Percentiles rank a stretch among this genome's conserved stretches.
These are phyloP conservation scores for Brassica napus DNA, from an alignment of 345 rosid genomes.

Conservation along the genomic window DNA sequence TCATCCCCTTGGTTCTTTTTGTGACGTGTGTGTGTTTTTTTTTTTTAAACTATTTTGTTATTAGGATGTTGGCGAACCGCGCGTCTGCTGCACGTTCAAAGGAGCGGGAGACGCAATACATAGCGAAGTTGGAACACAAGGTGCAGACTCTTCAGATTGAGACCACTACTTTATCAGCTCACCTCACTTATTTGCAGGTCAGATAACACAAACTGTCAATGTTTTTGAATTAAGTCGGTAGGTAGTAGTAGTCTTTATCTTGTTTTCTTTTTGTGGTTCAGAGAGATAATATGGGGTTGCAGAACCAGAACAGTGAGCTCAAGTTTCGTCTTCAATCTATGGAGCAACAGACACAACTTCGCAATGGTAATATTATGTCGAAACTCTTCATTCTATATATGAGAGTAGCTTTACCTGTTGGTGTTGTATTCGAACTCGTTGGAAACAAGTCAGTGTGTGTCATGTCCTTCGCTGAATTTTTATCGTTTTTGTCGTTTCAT, in stretches of 20 bases:
- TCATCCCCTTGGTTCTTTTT: not conserved
- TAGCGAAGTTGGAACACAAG: conserved; percentile 72
- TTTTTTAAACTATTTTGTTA: conserved; percentile 23
- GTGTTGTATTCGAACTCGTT: not conserved
- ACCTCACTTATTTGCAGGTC: conserved; percentile 76
- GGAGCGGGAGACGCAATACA: conserved; percentile 73
- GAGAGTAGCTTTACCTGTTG: not conserved
- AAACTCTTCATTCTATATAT: not conserved
- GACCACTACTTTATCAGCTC: conserved; percentile 77
- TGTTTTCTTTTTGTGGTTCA: conserved; percentile 14
- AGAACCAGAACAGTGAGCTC: conserved; percentile 55
- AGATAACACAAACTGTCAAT: not conserved
- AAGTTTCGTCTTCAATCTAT: conserved; percentile 63
- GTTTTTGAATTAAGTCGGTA: not conserved
- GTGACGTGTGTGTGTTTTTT: conserved; percentile 1
- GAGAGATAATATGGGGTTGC: conserved; percentile 52
- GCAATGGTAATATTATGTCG: conserved; percentile 42
- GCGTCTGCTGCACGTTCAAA: conserved; percentile 87
- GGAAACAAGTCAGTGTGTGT: too few species aligned
- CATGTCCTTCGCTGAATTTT: not conserved
- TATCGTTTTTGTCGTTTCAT: not conserved
- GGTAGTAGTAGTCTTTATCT: not conserved
- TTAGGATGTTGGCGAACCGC: conserved; percentile 86
- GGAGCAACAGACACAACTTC: conserved; percentile 62
- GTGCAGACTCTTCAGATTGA: conserved; percentile 84